Base-by-base conservation (phyloP, 2,329 filamentous ascomycete genomes). In the Cladorrhinum sp. region DNA sequence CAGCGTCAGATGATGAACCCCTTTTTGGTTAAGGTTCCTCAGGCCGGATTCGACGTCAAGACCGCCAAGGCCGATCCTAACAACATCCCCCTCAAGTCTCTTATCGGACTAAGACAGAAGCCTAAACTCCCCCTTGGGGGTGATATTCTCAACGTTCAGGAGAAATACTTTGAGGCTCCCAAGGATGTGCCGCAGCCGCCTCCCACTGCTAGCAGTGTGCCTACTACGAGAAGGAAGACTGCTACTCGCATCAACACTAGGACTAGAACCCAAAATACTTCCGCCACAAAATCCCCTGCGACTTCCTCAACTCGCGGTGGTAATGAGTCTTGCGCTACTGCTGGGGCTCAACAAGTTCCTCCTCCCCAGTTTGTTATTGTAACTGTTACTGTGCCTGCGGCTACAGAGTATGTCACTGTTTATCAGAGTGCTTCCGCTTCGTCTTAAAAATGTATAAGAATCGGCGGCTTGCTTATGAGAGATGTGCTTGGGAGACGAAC, bases 1-100 rank as follows among this genome's bases (percentile, higher is more conserved):
- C 68, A 75, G 61, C 67, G 68, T 3, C 80, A 83, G 72, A 77
- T 83, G 69, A 62, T 64, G 32, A 76, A 72, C 62, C 75, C 76
- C 67, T 83, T 78, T 65, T 71, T 78, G 55, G 78, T 84, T 58
- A 65, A 72, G 32, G 72, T 81, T 22, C 65, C 71, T 3, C 38
- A 69, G 62, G 65, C 68, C 62, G 53, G 70, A 50, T 52, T 62
- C 58, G 55, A 62, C 58, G 62, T 60, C 58, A 55, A 60, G 55
- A 29, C 20, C 25, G 61, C 58, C 55, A 62, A 61, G 23, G 65
- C 62, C 27, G 58, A 64, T 52, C 38, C 66, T 9, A 54, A 64
- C 20, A 51, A 66, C 57, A 66, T 67, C 38, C 62, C 67, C 20
- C 13, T 69, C 6, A 36, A 22, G 22, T 12, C 9, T 8, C 59